A percentile compares a stretch with the other conserved stretches of the same genome.
phyloP scores from a whole-genome alignment of 228 moss, liverwort and hornwort species.

The Sphagnum magellanicum region DNA sequence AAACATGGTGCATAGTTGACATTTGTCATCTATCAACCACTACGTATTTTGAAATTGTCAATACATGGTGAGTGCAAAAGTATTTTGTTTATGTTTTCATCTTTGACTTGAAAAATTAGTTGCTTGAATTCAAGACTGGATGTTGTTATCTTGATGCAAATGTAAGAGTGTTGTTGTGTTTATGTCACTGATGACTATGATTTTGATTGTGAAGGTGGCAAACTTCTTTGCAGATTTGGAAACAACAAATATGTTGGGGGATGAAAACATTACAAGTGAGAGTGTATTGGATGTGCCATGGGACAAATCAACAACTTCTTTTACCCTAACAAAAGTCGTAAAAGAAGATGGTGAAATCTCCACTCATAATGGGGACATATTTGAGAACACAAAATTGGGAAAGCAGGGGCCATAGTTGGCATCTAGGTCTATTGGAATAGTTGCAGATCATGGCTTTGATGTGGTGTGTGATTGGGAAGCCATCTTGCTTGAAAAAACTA shows the following conservation, averaged over 20 bases:
- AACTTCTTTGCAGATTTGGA: constrained; percentile 51
- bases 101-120: too few relatives aligned
- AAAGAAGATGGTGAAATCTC: not conserved
- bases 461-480: constrained; percentile 42
- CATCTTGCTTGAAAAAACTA: constrained; percentile 39
- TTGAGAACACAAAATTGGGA: not conserved
- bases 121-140: too few relatives aligned
- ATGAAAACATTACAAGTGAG: constrained; percentile 17
- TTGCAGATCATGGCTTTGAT: not conserved
- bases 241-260: constrained; percentile 52
- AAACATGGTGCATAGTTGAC: too few relatives aligned
- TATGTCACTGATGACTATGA: too few relatives aligned
- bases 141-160: too few relatives aligned
- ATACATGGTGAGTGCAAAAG: too few relatives aligned
- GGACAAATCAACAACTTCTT: constrained; percentile 2
- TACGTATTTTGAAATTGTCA: too few relatives aligned
- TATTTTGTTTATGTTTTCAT: too few relatives aligned
- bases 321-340: constrained; percentile 13
- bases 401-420: too few relatives aligned
- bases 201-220: constrained; percentile 37
- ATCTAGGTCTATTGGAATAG: too few relatives aligned
- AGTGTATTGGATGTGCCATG: constrained; percentile 17
- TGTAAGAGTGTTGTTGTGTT: too few relatives aligned
- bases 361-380: not conserved
- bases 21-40: too few relatives aligned